Base-by-base conservation (phyloP, 257 asterid species). In the Scutellaria minor region DNA sequence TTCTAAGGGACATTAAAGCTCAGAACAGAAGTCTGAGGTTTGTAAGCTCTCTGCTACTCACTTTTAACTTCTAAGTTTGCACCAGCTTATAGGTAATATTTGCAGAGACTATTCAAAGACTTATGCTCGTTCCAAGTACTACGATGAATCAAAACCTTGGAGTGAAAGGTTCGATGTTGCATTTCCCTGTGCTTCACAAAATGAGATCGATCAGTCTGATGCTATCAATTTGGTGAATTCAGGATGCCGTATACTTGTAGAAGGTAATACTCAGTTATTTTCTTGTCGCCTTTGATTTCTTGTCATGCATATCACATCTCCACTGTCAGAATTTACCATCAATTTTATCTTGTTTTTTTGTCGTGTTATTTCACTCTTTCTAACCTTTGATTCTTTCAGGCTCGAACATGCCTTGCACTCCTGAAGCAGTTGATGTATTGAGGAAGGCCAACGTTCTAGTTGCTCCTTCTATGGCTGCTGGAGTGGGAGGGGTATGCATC, bases 391-490 rank as follows among this genome's bases (percentile, higher is more conserved):
- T 72, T 65, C 39, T 72, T 70, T 77, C 66, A 94, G 99, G 98
- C 40, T 94, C 99, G 56, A 94, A 85, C 82, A 94, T 94, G 99
- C 99, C 99, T 14, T 91, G 97, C 73, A 85, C 93, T 31, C 91
- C 97, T 31, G 99, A 89, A 75, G 99, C 99, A 54, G 91, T 87
- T 71, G 99, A 94, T 68, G 84, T 94, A 63, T 75, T 94, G 73
- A 85, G 96, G 71, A 91, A 92, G 86, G 96, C 92, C 42, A 88
- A 84, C 79, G 89, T 94, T 73, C 81, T 89, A 42, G 90, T 91
- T 68, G 98, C 99, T 71, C 97, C 99, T 59, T 89, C 98, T 57
- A 85, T 91, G 87, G 96, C 98, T 78, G 93, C 97, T 70, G 99
- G 98, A 65, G 98, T 92, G 64, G 99, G 97, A 77, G 99, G 99